Conservation (phyloP, 176 grass and related monocot species). For the Aechmea fasciata region DNA sequence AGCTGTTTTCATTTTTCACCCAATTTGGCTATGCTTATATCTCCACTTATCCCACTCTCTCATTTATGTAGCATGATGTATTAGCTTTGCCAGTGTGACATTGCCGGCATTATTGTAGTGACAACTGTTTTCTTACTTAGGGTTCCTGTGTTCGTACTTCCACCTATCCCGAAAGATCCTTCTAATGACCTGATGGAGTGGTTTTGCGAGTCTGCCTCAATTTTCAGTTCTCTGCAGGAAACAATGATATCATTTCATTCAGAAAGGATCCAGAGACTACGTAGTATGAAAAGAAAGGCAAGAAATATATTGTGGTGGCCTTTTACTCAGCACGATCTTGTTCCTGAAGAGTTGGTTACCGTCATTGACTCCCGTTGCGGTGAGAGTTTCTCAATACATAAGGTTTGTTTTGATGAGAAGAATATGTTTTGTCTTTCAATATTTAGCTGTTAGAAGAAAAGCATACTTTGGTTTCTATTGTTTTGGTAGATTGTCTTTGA, state of each 20-base stretch:
- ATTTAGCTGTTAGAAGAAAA: not conserved
- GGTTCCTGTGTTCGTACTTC: constrained; percentile 58
- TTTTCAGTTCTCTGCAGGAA: constrained; percentile 56
- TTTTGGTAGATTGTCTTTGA: not conserved
- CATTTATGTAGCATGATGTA: not conserved
- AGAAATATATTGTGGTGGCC: constrained; percentile 88
- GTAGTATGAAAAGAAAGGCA: constrained; percentile 66
- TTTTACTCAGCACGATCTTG: constrained; percentile 90
- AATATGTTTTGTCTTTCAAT: not conserved
- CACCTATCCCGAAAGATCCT: constrained; percentile 74
- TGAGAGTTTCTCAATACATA: constrained; percentile 78
- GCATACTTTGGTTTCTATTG: not conserved
- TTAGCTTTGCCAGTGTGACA: not conserved
- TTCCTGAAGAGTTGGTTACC: constrained; percentile 64
- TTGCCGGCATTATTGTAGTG: constrained; percentile 3
- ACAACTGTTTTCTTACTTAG: constrained; percentile 26
- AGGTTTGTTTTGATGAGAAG: constrained; percentile 39
- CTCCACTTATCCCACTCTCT: too few species aligned
- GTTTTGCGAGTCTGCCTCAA: constrained; percentile 60
- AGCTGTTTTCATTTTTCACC: not conserved
- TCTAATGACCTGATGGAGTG: constrained; percentile 67
- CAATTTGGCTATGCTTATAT: too few species aligned
- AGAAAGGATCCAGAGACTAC: constrained; percentile 57
- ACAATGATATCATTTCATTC: constrained; percentile 55
- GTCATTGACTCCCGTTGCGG: constrained; percentile 91